phyloP scores from a whole-genome alignment of 495 filamentous ascomycete genomes.

The Hapsidospora chrysogenum region DNA sequence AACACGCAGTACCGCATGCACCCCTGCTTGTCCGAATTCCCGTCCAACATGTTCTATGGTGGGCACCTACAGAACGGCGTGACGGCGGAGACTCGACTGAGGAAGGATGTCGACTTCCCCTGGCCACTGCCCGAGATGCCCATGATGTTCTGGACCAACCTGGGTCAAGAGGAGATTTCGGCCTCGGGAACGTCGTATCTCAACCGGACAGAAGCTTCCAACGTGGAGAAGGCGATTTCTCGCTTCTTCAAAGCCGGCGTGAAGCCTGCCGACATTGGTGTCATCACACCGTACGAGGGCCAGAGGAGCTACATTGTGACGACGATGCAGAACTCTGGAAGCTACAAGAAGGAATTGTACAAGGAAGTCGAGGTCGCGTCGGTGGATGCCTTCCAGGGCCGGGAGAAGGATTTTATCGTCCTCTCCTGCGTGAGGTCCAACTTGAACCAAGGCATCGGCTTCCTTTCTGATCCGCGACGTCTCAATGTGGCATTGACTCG shows the following conservation, averaged over 20 bases:
- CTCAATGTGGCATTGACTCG: constrained; percentile 97
- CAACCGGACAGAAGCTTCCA: constrained; percentile 90
- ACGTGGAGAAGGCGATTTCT: constrained; percentile 95
- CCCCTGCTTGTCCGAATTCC: constrained; percentile 92
- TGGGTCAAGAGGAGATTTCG: constrained; percentile 95
- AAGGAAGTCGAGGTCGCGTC: constrained; percentile 98
- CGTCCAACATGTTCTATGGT: constrained; percentile 99
- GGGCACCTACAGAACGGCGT: constrained; percentile 95
- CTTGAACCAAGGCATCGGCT: constrained; percentile 97
- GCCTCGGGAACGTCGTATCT: constrained; percentile 96
- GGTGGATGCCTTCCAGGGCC: constrained; percentile 96
- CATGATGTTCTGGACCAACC: constrained; percentile 99
- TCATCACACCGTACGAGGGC: constrained; percentile 97
- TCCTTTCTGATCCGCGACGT: constrained; percentile 94
- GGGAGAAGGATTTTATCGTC: constrained; percentile 98
- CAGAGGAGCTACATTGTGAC: constrained; percentile 97
- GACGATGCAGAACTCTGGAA: constrained; percentile 94
- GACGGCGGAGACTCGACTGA: constrained; percentile 71
- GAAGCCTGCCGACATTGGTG: constrained; percentile 77
- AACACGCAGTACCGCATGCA: constrained; percentile 99
- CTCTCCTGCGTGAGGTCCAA: constrained; percentile 97
- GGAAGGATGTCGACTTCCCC: constrained; percentile 92
- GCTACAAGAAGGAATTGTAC: constrained; percentile 96
- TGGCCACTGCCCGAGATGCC: constrained; percentile 90
- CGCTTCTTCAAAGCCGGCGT: constrained; percentile 99